A percentile compares a stretch with the other conserved stretches of the same genome.
These are phyloP conservation scores for Cryptococcus jaspeensis DNA, from an alignment of 1,284 basidiomycete species.

Conservation along the genomic window DNA sequence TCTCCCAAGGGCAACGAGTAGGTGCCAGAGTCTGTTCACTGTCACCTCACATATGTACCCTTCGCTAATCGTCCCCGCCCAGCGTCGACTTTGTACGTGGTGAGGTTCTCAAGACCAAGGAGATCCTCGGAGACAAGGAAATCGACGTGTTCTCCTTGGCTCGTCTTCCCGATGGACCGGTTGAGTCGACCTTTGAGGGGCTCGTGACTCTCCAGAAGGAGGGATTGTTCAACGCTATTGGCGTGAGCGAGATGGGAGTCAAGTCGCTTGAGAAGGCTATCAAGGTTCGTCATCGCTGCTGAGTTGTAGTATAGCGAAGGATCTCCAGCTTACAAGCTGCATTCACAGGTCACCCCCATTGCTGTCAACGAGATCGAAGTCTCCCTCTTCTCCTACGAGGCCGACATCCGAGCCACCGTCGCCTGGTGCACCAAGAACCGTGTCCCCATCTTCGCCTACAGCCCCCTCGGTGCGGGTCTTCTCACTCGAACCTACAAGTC, in stretches of 20 bases:
- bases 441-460: slow-evolving; percentile 60
- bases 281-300: slow-evolving; percentile 17
- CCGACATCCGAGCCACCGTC: slow-evolving; percentile 51
- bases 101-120: slow-evolving; percentile 51
- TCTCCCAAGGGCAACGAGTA: neutral
- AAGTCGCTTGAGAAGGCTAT: slow-evolving; percentile 17
- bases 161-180: slow-evolving; percentile 9
- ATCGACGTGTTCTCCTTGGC: slow-evolving; percentile 53
- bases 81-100: slow-evolving; percentile 50
- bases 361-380: slow-evolving; percentile 59
- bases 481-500: slow-evolving; percentile 58
- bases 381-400: slow-evolving; percentile 57
- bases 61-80: neutral
- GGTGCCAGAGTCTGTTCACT: too few relatives aligned
- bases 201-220: slow-evolving; percentile 30
- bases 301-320: neutral
- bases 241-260: slow-evolving; percentile 28
- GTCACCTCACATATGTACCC: neutral
- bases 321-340: neutral
- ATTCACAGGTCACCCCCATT: slow-evolving; percentile 55
- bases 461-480: slow-evolving; percentile 62
- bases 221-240: slow-evolving; percentile 29
- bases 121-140: slow-evolving; percentile 53
- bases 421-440: slow-evolving; percentile 54
- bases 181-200: slow-evolving; percentile 20